Percentiles rank a stretch among this genome's conserved stretches.
Conservation (phyloP, 306 rosid species). For the Lathyrus oleraceus region DNA sequence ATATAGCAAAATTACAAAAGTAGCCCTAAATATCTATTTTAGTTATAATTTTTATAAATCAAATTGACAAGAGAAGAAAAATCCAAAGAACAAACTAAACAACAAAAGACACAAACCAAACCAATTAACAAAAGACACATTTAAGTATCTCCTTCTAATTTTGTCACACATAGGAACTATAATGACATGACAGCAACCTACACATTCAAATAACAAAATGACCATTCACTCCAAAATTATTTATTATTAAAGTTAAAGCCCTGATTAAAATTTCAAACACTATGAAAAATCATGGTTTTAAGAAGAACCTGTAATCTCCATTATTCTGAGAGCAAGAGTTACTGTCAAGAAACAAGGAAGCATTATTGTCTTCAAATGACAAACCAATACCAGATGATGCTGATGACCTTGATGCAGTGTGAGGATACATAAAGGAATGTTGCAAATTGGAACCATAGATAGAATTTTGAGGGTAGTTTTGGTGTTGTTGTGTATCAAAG, state of each 20-base stretch:
- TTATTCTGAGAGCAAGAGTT: conserved; percentile 52
- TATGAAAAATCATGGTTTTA: not conserved
- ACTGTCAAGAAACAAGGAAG: conserved; percentile 60
- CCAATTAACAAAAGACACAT: not conserved
- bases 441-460: conserved; percentile 31
- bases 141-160: not conserved
- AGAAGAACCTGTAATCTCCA: conserved; percentile 60
- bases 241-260: not conserved
- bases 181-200: not conserved
- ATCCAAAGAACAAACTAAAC: not conserved
- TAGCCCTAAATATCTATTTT: not conserved
- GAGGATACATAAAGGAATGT: conserved; percentile 44
- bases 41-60: not conserved
- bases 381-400: conserved; percentile 49
- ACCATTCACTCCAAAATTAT: not conserved
- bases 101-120: not conserved
- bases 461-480: conserved; percentile 30
- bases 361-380: conserved; percentile 57
- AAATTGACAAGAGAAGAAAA: not conserved
- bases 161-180: not conserved
- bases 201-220: not conserved
- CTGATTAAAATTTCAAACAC: not conserved
- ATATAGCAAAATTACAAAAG: not conserved
- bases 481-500: conserved; percentile 38
- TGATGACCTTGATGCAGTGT: conserved; percentile 43